Evolutionary conservation across 257 asterid species (phyloP), one percentile per base, ranked within the genome.

Genomic region (Ballota nigra): DNA sequence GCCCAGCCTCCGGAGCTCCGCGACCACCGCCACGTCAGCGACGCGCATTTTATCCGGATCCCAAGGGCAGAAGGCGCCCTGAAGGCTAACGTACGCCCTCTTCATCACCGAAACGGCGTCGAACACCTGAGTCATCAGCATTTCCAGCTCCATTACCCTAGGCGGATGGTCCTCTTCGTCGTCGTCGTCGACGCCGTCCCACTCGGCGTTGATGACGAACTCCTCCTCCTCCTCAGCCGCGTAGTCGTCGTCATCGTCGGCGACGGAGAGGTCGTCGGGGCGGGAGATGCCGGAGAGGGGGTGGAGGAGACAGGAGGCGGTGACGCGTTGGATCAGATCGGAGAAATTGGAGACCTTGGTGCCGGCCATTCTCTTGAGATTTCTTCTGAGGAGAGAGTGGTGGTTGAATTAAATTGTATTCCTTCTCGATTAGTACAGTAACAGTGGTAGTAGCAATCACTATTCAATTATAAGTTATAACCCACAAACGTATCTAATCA

Each of bases 271-370:
- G 59, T 68, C 73, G 7, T 68, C 77, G 80, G 76, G 76, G 52
- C 83, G 85, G 58, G 82, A 56, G 75, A 71, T 63, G 76, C 88
- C 78, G 56, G 85, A 71, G 68, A 89, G 84, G 19, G 98, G 96
- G 76, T 86, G 86, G 84, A 91, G 98, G 79, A 91, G 90, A 81
- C 99, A 95, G 36, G 95, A 85, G 31, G 95, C 90, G 41, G 99
- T 92, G 84, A 89, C 96, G 8, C 99, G 89, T 45, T 95, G 99
- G 88, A 95, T 88, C 82, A 92, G 90, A 87, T 92, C 94, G 79
- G 99, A 91, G 87, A 95, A 88, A 63, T 86, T 95, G 80, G 96
- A 88, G 60, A 80, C 91, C 79, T 84, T 91, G 76, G 51, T 78
- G n/a, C n/a, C n/a, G 10, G 90, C 82, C 99, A 94, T 94, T 78